Evolutionary conservation across 331 rosid species (phyloP).

Genomic region (Malus hybrid): DNA sequence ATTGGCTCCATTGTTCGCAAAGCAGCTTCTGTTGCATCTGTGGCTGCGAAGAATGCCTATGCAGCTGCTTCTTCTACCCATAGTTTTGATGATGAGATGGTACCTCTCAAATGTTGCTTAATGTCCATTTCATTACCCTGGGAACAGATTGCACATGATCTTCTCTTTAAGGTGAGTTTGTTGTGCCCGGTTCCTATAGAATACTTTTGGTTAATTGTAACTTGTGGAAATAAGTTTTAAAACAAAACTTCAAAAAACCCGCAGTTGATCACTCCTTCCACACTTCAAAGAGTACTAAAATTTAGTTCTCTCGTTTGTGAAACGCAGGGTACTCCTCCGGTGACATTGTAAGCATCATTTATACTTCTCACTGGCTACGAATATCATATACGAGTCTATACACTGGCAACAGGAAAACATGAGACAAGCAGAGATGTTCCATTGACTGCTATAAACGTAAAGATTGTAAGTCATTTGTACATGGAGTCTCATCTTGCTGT

Average conservation of each 20-base stretch:
- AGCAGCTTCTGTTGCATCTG: conserved; percentile 90
- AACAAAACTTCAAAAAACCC: background rate
- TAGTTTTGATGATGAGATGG: conserved; percentile 59
- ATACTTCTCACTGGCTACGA: background rate
- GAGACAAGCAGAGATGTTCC: background rate
- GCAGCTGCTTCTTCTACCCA: conserved; percentile 73
- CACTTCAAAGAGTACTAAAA: background rate
- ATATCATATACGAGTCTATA: conserved; percentile 1
- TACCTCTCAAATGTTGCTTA: conserved; percentile 92
- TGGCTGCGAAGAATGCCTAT: conserved; percentile 84
- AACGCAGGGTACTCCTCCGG: conserved; percentile 80
- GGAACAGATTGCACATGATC: conserved; percentile 90
- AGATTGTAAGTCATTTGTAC: background rate
- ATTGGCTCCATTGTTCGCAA: conserved; percentile 72
- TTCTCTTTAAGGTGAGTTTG: conserved; percentile 81
- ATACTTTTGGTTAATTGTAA: conserved; percentile 2
- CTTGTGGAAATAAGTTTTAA: background rate
- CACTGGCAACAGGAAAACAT: background rate
- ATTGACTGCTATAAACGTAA: background rate
- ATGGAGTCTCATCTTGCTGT: background rate
- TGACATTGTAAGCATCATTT: conserved; percentile 52
- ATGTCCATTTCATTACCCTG: conserved; percentile 97
- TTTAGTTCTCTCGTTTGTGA: background rate
- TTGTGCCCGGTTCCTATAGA: background rate
- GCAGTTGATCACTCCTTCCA: background rate